A percentile compares a stretch with the other conserved stretches of the same genome.
phyloP scores from a whole-genome alignment of 1,139 yeast genomes.

The Debaryomyces psychrophilus region DNA sequence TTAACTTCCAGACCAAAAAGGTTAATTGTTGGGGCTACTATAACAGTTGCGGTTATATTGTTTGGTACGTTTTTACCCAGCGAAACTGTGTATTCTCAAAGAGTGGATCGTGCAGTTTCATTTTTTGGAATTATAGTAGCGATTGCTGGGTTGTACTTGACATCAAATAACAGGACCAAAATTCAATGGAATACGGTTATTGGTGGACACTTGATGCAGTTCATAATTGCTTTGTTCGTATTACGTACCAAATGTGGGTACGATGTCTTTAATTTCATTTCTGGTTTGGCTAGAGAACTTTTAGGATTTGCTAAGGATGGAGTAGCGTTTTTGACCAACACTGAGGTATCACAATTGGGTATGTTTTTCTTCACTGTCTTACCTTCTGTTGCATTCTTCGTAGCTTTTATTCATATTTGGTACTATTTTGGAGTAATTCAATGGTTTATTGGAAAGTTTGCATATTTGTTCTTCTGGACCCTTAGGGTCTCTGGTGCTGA shows the following conservation, averaged over 20 bases:
- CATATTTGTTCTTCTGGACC: constrained; percentile 63
- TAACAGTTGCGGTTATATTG: constrained; percentile 52
- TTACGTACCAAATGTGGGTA: constrained; percentile 63
- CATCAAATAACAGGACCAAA: constrained; percentile 50
- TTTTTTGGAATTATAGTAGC: constrained; percentile 61
- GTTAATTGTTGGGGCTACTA: constrained; percentile 46
- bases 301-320: constrained; percentile 66
- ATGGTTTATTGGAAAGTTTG: constrained; percentile 64
- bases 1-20: constrained; percentile 43
- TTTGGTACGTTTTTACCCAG: constrained; percentile 60
- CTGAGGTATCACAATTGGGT: constrained; percentile 40
- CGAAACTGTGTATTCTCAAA: constrained; percentile 51
- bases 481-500: constrained; percentile 68
- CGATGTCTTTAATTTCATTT: constrained; percentile 65
- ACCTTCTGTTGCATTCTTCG: constrained; percentile 67
- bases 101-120: constrained; percentile 61
- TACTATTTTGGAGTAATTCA: constrained; percentile 64
- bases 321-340: constrained; percentile 59
- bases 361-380: constrained; percentile 63
- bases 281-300: constrained; percentile 60
- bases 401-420: constrained; percentile 64
- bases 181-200: constrained; percentile 67
- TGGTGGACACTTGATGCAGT: constrained; percentile 66
- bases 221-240: constrained; percentile 62
- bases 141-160: constrained; percentile 45